These are phyloP conservation scores for Rheum nobile DNA, from an alignment of 148 eudicot genomes.

Conservation along the genomic window DNA sequence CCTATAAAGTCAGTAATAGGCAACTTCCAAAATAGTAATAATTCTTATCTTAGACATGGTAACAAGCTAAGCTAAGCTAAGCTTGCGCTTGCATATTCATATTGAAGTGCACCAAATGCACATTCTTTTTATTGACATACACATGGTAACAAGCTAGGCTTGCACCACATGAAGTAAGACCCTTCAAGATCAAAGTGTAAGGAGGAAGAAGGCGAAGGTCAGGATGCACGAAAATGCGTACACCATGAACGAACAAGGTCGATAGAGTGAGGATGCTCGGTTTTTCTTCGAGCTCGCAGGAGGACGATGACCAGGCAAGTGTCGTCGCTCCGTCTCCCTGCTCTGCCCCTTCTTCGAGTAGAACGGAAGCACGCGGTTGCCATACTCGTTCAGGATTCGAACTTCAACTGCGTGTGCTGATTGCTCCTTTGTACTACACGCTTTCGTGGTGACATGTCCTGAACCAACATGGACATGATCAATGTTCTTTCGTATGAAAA, in stretches of 20 bases:
- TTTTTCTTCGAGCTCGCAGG: neutral
- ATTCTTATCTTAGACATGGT: too few relatives aligned
- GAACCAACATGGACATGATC: neutral
- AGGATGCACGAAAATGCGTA: neutral
- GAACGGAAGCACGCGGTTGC: conserved; percentile 4
- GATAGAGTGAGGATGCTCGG: neutral
- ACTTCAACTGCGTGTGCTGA: neutral
- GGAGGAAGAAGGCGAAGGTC: neutral
- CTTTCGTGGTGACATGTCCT: neutral
- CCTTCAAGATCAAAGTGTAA: conserved; percentile 1
- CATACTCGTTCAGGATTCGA: neutral
- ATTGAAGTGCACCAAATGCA: too few relatives aligned
- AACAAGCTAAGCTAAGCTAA: too few relatives aligned
- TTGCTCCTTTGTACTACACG: neutral
- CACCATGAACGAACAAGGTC: neutral
- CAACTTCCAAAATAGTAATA: too few relatives aligned
- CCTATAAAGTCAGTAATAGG: neutral
- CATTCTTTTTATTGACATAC: neutral
- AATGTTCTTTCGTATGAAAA: too few relatives aligned
- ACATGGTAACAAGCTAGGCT: neutral
- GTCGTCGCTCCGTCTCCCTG: neutral
- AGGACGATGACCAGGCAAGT: neutral
- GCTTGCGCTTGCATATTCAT: too few relatives aligned
- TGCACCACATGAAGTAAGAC: neutral
- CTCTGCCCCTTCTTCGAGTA: neutral